A percentile compares a stretch with the other conserved stretches of the same genome.
Conservation (phyloP, 805 yeast genomes). For the Candida koratica region DNA sequence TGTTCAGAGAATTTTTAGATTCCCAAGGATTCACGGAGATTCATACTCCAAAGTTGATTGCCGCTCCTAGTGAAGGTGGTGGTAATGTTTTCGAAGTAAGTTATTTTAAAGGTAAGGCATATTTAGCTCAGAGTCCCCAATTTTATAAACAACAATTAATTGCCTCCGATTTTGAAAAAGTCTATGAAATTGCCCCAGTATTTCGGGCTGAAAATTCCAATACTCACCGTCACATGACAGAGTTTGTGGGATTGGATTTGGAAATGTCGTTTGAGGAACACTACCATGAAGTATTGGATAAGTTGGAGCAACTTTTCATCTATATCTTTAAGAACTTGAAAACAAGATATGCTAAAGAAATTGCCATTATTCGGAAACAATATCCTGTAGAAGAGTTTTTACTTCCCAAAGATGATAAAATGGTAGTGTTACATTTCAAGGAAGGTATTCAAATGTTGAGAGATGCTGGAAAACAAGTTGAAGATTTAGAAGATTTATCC, state of each 20-base stretch:
- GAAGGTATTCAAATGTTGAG: conserved; percentile 87
- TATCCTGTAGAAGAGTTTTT: conserved; percentile 97
- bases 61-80: conserved; percentile 97
- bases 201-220: conserved; percentile 99
- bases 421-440: conserved; percentile 83
- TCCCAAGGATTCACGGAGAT: conserved; percentile 75
- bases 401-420: conserved; percentile 88
- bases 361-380: conserved; percentile 86
- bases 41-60: conserved; percentile 93
- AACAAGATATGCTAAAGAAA: conserved; percentile 74
- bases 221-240: conserved; percentile 99
- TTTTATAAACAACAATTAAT: conserved; percentile 96
- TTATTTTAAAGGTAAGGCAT: conserved; percentile 90
- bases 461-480: conserved; percentile 82
- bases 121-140: conserved; percentile 97
- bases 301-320: conserved; percentile 69
- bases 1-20: conserved; percentile 84
- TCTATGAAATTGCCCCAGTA: conserved; percentile 94
- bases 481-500: conserved; percentile 81
- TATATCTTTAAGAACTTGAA: conserved; percentile 85
- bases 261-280: conserved; percentile 99
- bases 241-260: conserved; percentile 93
- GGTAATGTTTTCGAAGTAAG: conserved; percentile 91
- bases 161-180: conserved; percentile 96
- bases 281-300: conserved; percentile 80